Base-by-base conservation (phyloP, 1,284 basidiomycete genomes). In the Fomitiporia mediterranea region DNA sequence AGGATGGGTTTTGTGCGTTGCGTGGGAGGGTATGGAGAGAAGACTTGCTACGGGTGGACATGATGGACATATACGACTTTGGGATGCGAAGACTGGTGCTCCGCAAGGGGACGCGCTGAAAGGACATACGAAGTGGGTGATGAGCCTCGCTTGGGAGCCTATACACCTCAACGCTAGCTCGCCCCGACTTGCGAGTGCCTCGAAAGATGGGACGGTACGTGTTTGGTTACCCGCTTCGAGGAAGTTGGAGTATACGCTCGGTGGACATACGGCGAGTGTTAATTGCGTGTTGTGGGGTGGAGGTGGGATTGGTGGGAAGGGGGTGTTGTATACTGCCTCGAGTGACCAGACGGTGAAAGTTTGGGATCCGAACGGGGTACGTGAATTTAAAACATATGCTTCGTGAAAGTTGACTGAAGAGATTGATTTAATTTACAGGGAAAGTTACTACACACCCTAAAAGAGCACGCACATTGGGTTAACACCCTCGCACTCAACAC, bases 391-490 rank as follows among this genome's bases (percentile, higher is more conserved):
- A n/a, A 17, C 28, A 43, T 8, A n/a, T 1, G 15, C 5, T 13
- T 49, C 43, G 30, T 39, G n/a, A 19, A 19, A 32, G 13, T 55
- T 49, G 28, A 17, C 4, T 46, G 44, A 46, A 7, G 32, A 17
- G 6, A 15, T 13, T 8, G 42, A 57, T 54, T 15, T 25, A 52
- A 52, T 25, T 51, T 56, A n/a, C 53, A 87, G 83, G 88, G 86
- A 0, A 80, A 74, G 63, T 76, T 76, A 43, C 66, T 90, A 47
- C 78, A 87, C 79, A 87, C 86, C 0, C 75, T 99, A 27, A 93
- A 89, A 69, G 94, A 98, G 62, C 97, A 99, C 65, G 95, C 95
- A 0, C 97, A 99, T 68, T 98, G 95, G 96, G 96, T 99, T 19
- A 99, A 95, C 44, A 98, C 95, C 0, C 83, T 99, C 47, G 88